phyloP scores from a whole-genome alignment of 805 yeast species.

The Metschnikowia bowlesiae region DNA sequence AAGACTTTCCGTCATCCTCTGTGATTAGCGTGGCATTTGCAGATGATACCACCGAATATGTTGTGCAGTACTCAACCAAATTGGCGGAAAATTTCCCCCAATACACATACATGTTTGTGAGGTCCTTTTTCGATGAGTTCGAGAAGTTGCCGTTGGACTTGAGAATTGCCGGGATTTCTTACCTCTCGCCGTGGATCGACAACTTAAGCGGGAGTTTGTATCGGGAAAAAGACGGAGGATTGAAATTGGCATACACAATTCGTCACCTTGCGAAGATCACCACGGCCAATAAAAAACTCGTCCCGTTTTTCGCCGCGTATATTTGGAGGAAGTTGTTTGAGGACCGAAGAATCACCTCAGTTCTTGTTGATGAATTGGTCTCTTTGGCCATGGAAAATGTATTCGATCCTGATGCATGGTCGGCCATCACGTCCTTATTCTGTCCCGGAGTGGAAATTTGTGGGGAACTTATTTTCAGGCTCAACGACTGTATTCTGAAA shows the following conservation, averaged over 20 bases:
- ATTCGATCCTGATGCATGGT: slow-evolving; percentile 71
- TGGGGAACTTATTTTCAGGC: slow-evolving; percentile 54
- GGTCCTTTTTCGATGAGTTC: slow-evolving; percentile 43
- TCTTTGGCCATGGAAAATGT: slow-evolving; percentile 71
- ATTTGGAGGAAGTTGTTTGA: slow-evolving; percentile 66
- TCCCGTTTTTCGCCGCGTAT: slow-evolving; percentile 30
- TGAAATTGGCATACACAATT: slow-evolving; percentile 54
- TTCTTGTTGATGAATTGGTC: slow-evolving; percentile 69
- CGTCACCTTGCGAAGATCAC: slow-evolving; percentile 60
- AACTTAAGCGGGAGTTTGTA: slow-evolving; percentile 59
- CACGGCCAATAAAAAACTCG: slow-evolving; percentile 42
- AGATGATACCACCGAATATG: slow-evolving; percentile 57
- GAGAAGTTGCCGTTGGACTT: slow-evolving; percentile 34
- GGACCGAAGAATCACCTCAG: slow-evolving; percentile 54
- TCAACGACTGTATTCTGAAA: slow-evolving; percentile 51
- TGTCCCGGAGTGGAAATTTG: slow-evolving; percentile 73
- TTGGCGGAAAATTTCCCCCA: slow-evolving; percentile 55
- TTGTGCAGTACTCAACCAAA: slow-evolving; percentile 51
- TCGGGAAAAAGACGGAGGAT: slow-evolving; percentile 57
- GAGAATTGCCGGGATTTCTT: slow-evolving; percentile 42
- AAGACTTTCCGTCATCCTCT: slow-evolving; percentile 52
- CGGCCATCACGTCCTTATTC: slow-evolving; percentile 56
- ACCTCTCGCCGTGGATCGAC: slow-evolving; percentile 70
- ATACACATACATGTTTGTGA: slow-evolving; percentile 57
- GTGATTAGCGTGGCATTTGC: slow-evolving; percentile 58